Evolutionary conservation across 2,329 filamentous ascomycete genomes (phyloP), one percentile per base, ranked within the genome.

Genomic region (Penicillium sp.): DNA sequence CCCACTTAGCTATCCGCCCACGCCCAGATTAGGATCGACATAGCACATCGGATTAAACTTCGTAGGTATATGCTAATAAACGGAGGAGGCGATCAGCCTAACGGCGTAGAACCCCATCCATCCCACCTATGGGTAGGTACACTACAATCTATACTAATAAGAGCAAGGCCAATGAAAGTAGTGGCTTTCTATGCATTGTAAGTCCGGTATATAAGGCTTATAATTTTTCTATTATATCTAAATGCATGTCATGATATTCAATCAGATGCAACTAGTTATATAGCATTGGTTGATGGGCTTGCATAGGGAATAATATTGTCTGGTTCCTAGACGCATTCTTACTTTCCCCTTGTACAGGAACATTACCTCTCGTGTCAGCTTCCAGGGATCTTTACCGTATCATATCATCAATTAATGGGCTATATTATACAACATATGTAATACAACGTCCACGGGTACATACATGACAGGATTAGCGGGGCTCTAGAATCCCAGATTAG

Each of bases 321-420:
- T 51, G 42, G 50, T 60, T 55, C 50, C 48, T 55, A 38, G 63
- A 86, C 89, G 69, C 6, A 48, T 37, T 17, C 27, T 12, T 8
- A 33, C 21, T 48, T 41, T 42, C n/a, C 17, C 37, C 38, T 29
- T 40, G 27, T n/a, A 23, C 3, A 35, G n/a, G 46, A 10, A 27
- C 17, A 17, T 13, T 33, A 25, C 25, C 9, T 25, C 29, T 29
- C 29, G 4, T 54, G n/a, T 25, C 10, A 38, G 21, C 35, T 17
- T 19, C 7, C 21, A 47, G 3, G 12, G 9, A 49, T 7, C 4
- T 49, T 41, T 33, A 4, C 42, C 25, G 19, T 41, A 41, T 27
- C 5, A 37, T 29, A 33, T 12, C n/a, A 12, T 19, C 17, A 19
- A 27, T 29, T 12, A 38, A 29, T 5, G 9, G 21, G 6, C 13